These are phyloP conservation scores for Suillus cothurnatus DNA, from an alignment of 768 basidiomycete genomes.

Conservation along the genomic window DNA sequence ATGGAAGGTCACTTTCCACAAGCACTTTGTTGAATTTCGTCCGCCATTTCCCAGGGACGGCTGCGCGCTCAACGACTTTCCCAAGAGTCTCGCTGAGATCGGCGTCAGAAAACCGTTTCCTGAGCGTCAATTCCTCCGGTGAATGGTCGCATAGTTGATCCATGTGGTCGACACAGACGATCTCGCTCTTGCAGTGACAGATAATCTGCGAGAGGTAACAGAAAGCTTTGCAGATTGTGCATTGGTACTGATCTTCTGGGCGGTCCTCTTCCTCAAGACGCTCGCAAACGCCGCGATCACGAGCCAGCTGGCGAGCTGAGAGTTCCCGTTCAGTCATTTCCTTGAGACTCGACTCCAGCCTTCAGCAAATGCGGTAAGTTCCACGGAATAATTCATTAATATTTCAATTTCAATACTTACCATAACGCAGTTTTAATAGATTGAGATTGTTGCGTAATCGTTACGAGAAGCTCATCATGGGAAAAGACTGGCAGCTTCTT, in stretches of 20 bases:
- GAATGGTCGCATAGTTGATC: constrained; percentile 72
- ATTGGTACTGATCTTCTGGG: constrained; percentile 95
- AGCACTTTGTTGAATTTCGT: constrained; percentile 68
- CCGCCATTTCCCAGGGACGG: constrained; percentile 75
- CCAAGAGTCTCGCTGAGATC: constrained; percentile 68
- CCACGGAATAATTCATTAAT: constrained; percentile 15
- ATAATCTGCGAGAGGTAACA: constrained; percentile 94
- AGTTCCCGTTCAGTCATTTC: constrained; percentile 92
- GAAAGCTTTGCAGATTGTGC: constrained; percentile 88
- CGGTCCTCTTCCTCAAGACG: constrained; percentile 77
- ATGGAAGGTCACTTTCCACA: constrained; percentile 67
- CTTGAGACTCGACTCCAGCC: constrained; percentile 80
- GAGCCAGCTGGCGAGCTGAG: constrained; percentile 61
- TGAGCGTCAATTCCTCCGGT: constrained; percentile 59
- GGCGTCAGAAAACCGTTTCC: constrained; percentile 80
- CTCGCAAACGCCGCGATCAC: constrained; percentile 63
- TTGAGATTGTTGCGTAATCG: constrained; percentile 95
- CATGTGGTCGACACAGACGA: constrained; percentile 86
- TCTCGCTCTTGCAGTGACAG: constrained; percentile 74
- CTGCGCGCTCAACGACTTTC: constrained; percentile 71
- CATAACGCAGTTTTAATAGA: constrained; percentile 93
- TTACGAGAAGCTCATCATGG: constrained; percentile 94
- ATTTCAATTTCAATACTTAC: constrained; percentile 46
- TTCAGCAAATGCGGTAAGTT: constrained; percentile 36
- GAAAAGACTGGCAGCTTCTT: constrained; percentile 96